Conservation (phyloP, 768 basidiomycete genomes). For the Rhizopogon vinicolor region DNA sequence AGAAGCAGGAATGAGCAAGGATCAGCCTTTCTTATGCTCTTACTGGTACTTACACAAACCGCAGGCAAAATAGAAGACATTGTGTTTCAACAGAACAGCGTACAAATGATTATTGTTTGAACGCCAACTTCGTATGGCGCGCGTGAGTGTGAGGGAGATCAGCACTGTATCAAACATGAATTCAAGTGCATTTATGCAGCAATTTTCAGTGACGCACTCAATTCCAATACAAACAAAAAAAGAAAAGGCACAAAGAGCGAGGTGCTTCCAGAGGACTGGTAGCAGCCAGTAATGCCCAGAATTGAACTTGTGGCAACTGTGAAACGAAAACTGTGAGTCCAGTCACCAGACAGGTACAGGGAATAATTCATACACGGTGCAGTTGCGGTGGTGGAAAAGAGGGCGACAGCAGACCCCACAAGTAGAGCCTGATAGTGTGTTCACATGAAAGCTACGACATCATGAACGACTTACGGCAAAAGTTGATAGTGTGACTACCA, state of each 20-base stretch:
- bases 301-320: neutral
- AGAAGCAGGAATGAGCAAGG: neutral
- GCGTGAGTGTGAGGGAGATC: neutral
- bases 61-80: slow-evolving; percentile 4
- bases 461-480: slow-evolving; percentile 1
- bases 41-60: neutral
- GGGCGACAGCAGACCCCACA: neutral
- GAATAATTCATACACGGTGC: neutral
- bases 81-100: slow-evolving; percentile 1
- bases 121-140: slow-evolving; percentile 1
- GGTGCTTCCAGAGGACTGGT: neutral
- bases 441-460: neutral
- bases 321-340: neutral
- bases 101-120: neutral
- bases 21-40: too few species aligned
- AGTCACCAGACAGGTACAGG: neutral
- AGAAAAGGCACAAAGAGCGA: slow-evolving; percentile 1
- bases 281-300: neutral
- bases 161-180: neutral
- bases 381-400: neutral
- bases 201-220: neutral
- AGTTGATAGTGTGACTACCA: neutral
- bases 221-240: slow-evolving; percentile 1
- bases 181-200: neutral
- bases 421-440: neutral